Evolutionary conservation across 192 early-diverging fungal species (phyloP).

Genomic region (Mortierella antarctica): DNA sequence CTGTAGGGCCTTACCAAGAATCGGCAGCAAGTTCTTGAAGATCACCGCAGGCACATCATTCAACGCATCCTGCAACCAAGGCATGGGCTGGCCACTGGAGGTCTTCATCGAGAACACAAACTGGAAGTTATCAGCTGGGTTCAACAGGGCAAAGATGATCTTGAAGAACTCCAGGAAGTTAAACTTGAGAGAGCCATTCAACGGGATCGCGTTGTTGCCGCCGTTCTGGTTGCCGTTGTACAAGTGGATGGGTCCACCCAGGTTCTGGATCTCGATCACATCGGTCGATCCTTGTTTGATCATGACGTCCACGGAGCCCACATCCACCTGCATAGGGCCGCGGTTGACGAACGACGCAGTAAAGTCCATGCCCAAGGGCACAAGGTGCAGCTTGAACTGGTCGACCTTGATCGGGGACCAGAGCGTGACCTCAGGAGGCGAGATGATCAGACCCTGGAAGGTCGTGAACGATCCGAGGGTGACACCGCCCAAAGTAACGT

Average conservation of each 20-base stretch:
- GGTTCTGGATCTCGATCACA: constrained; percentile 26
- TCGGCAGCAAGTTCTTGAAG: constrained; percentile 34
- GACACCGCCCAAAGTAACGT: constrained; percentile 25
- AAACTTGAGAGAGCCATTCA: constrained; percentile 34
- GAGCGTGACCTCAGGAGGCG: constrained; percentile 26
- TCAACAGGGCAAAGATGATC: constrained; percentile 18
- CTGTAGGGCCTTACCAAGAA: constrained; percentile 20
- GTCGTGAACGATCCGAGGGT: constrained; percentile 25
- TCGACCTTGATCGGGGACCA: constrained; percentile 37
- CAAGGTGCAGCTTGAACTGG: constrained; percentile 22
- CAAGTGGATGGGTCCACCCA: constrained; percentile 31
- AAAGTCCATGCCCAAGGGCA: constrained; percentile 39
- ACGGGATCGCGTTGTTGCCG: constrained; percentile 15
- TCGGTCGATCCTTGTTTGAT: not conserved
- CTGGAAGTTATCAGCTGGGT: constrained; percentile 9
- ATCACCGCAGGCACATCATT: constrained; percentile 24
- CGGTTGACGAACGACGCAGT: constrained; percentile 19
- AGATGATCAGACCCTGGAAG: constrained; percentile 20
- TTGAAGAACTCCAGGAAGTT: constrained; percentile 19
- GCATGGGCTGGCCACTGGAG: constrained; percentile 45
- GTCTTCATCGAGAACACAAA: constrained; percentile 36
- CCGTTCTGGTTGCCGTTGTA: constrained; percentile 36
- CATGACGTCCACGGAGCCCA: constrained; percentile 32
- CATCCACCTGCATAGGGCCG: constrained; percentile 37
- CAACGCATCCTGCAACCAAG: constrained; percentile 47